A percentile compares a stretch with the other conserved stretches of the same genome.
These are phyloP conservation scores for Chlamydomonas applanata DNA, from an alignment of 139 green algal species.

Conservation along the genomic window DNA sequence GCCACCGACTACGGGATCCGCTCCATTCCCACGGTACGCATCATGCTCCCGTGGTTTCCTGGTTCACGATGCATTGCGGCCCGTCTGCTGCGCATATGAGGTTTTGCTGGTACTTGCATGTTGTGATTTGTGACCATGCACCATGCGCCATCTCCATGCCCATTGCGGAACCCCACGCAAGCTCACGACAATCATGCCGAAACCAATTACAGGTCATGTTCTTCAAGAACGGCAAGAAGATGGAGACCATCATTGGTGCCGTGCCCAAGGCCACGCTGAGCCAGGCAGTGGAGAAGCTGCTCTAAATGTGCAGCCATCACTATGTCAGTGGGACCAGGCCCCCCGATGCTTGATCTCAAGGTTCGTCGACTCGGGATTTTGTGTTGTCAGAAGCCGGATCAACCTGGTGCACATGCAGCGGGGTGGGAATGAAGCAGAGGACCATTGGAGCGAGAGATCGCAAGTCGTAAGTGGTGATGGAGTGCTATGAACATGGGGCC, in stretches of 20 bases:
- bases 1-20: constrained; percentile 96
- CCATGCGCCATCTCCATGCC: neutral
- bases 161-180: neutral
- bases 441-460: no score
- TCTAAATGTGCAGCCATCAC: constrained; percentile 25
- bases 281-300: constrained; percentile 91
- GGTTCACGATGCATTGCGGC: no score
- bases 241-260: constrained; percentile 97
- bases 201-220: constrained; percentile 85
- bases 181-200: neutral
- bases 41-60: no score
- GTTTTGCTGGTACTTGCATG: neutral
- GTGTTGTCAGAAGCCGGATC: no score
- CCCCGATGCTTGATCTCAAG: no score
- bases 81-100: neutral
- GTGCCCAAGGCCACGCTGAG: constrained; percentile 92
- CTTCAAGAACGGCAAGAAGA: constrained; percentile 94
- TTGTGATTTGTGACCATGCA: neutral
- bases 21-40: constrained; percentile 92
- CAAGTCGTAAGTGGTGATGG: no score
- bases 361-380: no score
- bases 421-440: no score
- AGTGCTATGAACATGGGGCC: no score
- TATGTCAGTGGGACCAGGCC: no score
- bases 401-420: no score